Base-by-base conservation (phyloP, 257 asterid species). In the Voacanga thouarsii region DNA sequence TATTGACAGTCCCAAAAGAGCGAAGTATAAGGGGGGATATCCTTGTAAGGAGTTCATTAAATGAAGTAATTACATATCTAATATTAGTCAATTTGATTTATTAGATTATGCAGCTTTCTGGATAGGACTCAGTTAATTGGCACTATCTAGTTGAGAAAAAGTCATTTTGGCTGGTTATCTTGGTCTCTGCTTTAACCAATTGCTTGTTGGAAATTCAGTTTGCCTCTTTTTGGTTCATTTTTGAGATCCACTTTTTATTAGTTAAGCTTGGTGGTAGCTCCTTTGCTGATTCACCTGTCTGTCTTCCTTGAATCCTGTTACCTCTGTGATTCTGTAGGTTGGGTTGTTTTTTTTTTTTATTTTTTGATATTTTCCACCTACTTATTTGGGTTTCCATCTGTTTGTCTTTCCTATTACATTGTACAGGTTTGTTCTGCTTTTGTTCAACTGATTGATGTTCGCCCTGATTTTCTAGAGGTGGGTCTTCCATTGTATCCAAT, bases 401-500 rank as follows among this genome's bases (percentile, higher is more conserved):
- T 76, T 83, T 79, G 45, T 71, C 79, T 72, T 44, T 72, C 4
- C 28, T 33, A 64, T 63, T 77, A 39, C 60, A 3, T 73, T 80
- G 83, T 65, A 83, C 90, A 95, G 98, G 99, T 96, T 37, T 96
- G 97, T 83, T 80, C 97, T 72, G 99, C 99, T 69, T 96, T 96
- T 84, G 99, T 96, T 79, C 98, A 96, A 81, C 89, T 96, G 78
- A 83, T 94, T 76, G 99, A 92, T 86, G 92, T 93, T 80, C 92
- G 92, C 66, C 87, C 95, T 72, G 88, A 91, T 82, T 85, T 88
- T 78, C 78, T 96, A 85, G 94, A 89, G 99, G 97, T 92, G 78
- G 66, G 84, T 55, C 63, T 61, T 71, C 33, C 15, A 4, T 50
- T 30, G 2, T 28, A 1, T 26, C 56, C 8, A 12, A 3, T 71